Base-by-base conservation (phyloP, 441 rosid genomes). In the Adansonia madagascariensis region DNA sequence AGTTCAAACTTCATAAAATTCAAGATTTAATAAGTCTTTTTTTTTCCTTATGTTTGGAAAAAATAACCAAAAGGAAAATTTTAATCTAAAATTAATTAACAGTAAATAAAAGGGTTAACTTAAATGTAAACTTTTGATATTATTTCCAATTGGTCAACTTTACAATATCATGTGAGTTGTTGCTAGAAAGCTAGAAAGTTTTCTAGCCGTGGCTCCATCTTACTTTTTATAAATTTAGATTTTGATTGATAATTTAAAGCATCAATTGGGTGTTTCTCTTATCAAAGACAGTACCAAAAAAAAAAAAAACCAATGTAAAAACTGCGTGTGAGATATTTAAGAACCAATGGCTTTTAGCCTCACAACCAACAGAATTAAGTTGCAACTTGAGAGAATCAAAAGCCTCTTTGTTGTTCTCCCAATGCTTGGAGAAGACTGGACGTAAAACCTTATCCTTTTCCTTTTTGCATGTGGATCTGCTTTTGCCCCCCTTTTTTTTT, bases 391-490 rank as follows among this genome's bases (percentile, higher is more conserved):
- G 8, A 22, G 31, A 56, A 18, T 18, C 8, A 24, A 27, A 18
- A 55, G 31, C 67, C 0, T 50, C 18, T 15, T 27, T 27, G 31
- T 41, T 47, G 24, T 9, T 18, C 35, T 20, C 20, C 50, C 7
- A 68, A 41, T 39, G 49, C n/a, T 8, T 56, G 44, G 24, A 63
- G 17, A 70, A 8, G 53, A 56, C 11, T 56, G 60, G 52, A 63
- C 50, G 6, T 9, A 17, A 22, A 47, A 46, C 8, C 59, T 31
- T 78, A 73, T 71, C 31, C 20, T 41, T 72, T 78, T 71, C 31
- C 20, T 41, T 72, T 78, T 77, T 55, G 82, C 81, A 81, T 77
- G 82, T 80, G 85, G 67, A 71, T 77, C 56, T 81, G 80, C 74
- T 22, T 62, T 68, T 27, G 2, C 39, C 67, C 65, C 62, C 78